Evolutionary conservation across 129 eudicot species (phyloP).

Genomic region (Chrysanthemum seticuspe): DNA sequence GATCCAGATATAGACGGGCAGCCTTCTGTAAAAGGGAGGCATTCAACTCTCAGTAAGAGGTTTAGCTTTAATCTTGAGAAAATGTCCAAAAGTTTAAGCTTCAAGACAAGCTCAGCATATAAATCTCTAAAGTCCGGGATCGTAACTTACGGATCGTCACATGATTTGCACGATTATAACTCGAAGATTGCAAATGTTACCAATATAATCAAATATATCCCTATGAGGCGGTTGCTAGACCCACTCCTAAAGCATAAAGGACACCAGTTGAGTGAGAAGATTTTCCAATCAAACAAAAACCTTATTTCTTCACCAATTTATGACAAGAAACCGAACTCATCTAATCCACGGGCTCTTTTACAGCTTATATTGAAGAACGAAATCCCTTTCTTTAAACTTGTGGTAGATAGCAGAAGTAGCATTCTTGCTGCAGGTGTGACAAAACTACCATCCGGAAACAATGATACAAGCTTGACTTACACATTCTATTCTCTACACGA

Average conservation of each 20-base stretch:
- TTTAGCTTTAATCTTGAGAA: constrained; percentile 55
- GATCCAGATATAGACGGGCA: constrained; percentile 15
- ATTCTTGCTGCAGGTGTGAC: constrained; percentile 61
- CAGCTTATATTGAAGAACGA: constrained; percentile 61
- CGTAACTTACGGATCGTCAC: constrained; percentile 25
- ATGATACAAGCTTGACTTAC: constrained; percentile 55
- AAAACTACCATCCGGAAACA: constrained; percentile 49
- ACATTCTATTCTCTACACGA: constrained; percentile 60
- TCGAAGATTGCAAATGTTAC: constrained; percentile 28
- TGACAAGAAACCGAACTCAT: constrained; percentile 21
- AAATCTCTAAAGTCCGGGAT: constrained; percentile 45
- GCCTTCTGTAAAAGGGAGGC: constrained; percentile 34
- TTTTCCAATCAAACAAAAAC: constrained; percentile 20
- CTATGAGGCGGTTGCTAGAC: constrained; percentile 58
- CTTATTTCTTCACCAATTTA: constrained; percentile 19
- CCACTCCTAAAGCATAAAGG: constrained; percentile 56
- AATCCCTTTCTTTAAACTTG: constrained; percentile 62
- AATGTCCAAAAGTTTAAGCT: constrained; percentile 58
- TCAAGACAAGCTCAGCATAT: constrained; percentile 45
- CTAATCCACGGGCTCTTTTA: constrained; percentile 56
- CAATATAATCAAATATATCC: constrained; percentile 48
- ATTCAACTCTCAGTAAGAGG: constrained; percentile 44
- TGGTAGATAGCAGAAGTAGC: constrained; percentile 41
- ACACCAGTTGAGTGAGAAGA: constrained; percentile 28
- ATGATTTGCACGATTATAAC: constrained; percentile 23